Evolutionary conservation across 306 rosid genomes (phyloP), one percentile per base, ranked within the genome.

Genomic region (Trifolium pratense): DNA sequence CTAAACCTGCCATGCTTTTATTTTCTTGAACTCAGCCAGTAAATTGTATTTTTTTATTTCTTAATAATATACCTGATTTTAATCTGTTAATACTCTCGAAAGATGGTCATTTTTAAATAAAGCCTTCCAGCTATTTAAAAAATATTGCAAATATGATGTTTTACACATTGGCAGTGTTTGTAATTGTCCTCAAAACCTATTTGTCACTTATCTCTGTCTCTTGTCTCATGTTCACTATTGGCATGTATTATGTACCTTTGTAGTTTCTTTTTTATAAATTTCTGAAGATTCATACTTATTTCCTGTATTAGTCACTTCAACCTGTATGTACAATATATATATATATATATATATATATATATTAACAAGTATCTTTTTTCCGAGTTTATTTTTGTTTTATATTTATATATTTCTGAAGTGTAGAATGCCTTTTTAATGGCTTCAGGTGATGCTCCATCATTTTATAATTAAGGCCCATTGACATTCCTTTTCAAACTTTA

Each of bases 101-200:
- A 49, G 26, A 40, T 12, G 26, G 15, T n/a, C 8, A 52, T 26
- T 72, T 72, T 57, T 6, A 34, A 32, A 43, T 45, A 31, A 60
- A 5, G 25, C 53, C 16, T 37, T 51, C 39, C 34, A 18, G 16
- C 49, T 31, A 39, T 61, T 51, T 26, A 52, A 18, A 34, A 39
- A 70, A 36, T 63, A 56, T 31, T 48, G 45, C 48, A 26, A 66
- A 55, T 40, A 32, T 51, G 40, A 25, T 26, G 65, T 12, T 66
- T 65, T 3, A 20, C 65, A 37, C 43, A 52, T 51, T 37, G 32
- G 42, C 21, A 29, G 65, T 36, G 55, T 63, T 74, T 62, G 29
- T 74, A 52, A 20, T 60, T 31, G 34, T 62, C 17, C 9, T 49
- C 48, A 49, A 46, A 46, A 18, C 59, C 23, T 51, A 36, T 32